Evolutionary conservation across 163 green algal genomes (phyloP).

Genomic region (Scenedesmus sp.): DNA sequence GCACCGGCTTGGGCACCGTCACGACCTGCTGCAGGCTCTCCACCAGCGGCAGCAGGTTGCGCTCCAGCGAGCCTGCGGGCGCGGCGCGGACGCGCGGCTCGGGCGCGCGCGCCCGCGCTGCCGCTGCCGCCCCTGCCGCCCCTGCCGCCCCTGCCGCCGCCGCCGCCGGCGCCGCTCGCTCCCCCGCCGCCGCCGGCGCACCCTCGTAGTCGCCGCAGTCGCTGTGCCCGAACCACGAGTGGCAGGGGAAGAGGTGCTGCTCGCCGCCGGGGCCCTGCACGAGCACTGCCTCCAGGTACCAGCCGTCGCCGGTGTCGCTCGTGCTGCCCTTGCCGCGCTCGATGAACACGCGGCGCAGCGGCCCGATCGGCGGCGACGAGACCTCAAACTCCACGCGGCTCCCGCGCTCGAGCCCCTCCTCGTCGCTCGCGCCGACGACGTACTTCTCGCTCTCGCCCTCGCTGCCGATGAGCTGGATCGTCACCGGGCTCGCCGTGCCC

Average conservation of each 20-base stretch:
- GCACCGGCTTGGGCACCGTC: conserved; percentile 47
- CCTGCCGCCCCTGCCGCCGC: neutral
- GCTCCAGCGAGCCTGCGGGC: conserved; percentile 57
- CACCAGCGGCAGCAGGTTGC: conserved; percentile 67
- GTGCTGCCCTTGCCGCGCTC: conserved; percentile 47
- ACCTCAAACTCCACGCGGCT: conserved; percentile 59
- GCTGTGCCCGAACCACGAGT: conserved; percentile 78
- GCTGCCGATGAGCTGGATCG: conserved; percentile 68
- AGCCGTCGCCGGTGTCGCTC: conserved; percentile 55
- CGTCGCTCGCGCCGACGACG: conserved; percentile 55
- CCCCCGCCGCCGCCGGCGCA: conserved; percentile 6
- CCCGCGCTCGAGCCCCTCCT: conserved; percentile 58
- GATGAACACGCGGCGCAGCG: conserved; percentile 66
- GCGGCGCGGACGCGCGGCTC: neutral
- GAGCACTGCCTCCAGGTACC: conserved; percentile 81
- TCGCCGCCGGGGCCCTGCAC: conserved; percentile 62
- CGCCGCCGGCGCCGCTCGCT: neutral
- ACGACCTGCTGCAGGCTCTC: conserved; percentile 18
- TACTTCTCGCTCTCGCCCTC: conserved; percentile 54
- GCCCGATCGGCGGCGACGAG: conserved; percentile 54
- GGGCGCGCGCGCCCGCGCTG: neutral
- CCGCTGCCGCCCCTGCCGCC: neutral
- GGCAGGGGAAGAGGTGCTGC: conserved; percentile 75
- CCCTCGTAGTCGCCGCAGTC: conserved; percentile 65
- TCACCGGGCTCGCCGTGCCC: conserved; percentile 60